phyloP scores from a whole-genome alignment of 306 rosid species.

The Delonix regia region DNA sequence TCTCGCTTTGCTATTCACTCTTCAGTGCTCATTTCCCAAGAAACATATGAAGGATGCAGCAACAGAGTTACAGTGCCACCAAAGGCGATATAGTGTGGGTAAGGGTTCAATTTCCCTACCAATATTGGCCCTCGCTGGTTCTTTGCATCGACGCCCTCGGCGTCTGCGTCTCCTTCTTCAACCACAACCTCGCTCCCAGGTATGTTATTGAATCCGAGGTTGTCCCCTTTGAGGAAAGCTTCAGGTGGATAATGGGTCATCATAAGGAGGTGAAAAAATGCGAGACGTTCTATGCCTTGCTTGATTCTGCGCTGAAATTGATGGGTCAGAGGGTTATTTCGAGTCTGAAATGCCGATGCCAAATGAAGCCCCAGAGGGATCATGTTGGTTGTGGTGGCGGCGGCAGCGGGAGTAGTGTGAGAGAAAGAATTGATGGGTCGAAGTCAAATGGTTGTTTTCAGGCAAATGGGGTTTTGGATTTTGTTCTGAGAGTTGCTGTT shows the following conservation, averaged over 20 bases:
- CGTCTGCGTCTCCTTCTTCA: constrained; percentile 41
- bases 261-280: background rate
- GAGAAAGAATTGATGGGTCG: background rate
- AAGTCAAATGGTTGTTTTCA: constrained; percentile 5
- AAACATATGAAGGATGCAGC: background rate
- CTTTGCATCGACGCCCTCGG: constrained; percentile 22
- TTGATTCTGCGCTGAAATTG: constrained; percentile 39
- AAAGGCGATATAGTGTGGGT: constrained; percentile 50
- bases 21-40: background rate
- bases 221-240: constrained; percentile 34
- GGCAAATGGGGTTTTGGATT: constrained; percentile 32
- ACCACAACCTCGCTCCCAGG: background rate
- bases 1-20: background rate
- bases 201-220: constrained; percentile 33
- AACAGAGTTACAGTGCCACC: background rate
- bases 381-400: background rate
- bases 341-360: constrained; percentile 35
- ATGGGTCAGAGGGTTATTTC: constrained; percentile 32
- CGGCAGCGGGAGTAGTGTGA: background rate
- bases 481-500: constrained; percentile 41
- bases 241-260: background rate
- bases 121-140: constrained; percentile 41
- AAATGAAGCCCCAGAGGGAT: background rate
- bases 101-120: constrained; percentile 22
- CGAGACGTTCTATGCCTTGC: background rate